A percentile compares a stretch with the other conserved stretches of the same genome.
These are phyloP conservation scores for Xylaria polymorpha DNA, from an alignment of 2,329 filamentous ascomycete species.

Conservation along the genomic window DNA sequence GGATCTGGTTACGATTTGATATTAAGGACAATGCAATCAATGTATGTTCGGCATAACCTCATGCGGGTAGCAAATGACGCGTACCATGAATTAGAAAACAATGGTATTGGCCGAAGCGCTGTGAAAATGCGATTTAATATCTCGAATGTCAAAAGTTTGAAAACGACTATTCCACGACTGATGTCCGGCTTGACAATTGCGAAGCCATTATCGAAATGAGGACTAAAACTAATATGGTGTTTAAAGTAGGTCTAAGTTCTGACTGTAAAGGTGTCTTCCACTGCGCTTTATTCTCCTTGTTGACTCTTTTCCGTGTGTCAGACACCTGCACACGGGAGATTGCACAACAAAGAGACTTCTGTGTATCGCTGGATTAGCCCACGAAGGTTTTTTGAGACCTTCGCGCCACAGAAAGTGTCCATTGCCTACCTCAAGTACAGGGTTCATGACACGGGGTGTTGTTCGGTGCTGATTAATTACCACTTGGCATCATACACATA, in stretches of 20 bases:
- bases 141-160: not conserved
- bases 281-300: not conserved
- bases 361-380: too few species aligned
- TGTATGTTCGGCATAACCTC: slow-evolving; percentile 1
- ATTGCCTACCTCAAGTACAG: too few species aligned
- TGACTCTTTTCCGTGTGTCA: not conserved
- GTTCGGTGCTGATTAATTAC: not conserved
- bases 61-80: not conserved
- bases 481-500: not conserved
- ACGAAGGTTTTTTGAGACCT: too few species aligned
- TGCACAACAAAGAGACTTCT: too few species aligned
- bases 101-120: not conserved
- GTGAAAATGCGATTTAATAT: not conserved
- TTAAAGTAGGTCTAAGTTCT: not conserved
- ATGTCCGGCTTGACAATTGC: not conserved
- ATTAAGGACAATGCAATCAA: not conserved
- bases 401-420: too few species aligned
- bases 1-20: not conserved
- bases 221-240: not conserved
- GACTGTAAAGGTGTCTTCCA: not conserved
- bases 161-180: not conserved
- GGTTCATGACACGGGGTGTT: too few species aligned
- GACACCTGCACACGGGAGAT: too few species aligned
- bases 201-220: not conserved
- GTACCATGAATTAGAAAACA: not conserved